phyloP scores from a whole-genome alignment of 2,329 filamentous ascomycete species.

The Pseudocercospora cruenta region DNA sequence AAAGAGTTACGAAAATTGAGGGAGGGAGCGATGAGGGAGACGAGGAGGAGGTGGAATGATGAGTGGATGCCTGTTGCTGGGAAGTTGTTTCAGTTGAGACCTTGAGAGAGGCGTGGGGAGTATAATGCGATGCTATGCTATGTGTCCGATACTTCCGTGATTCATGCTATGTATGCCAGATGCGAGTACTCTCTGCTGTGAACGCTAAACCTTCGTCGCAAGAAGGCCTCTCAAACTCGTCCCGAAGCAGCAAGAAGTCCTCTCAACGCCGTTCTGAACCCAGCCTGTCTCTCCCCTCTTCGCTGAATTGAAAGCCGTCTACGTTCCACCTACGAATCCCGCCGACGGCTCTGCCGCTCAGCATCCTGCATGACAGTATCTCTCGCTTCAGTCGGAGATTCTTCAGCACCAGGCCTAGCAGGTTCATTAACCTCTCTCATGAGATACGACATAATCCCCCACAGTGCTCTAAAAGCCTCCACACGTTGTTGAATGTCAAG shows the following conservation, averaged over 20 bases:
- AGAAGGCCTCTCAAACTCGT: background rate
- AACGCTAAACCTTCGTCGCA: background rate
- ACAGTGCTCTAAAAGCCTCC: slow-evolving; percentile 60
- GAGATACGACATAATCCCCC: slow-evolving; percentile 61
- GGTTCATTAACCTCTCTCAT: slow-evolving; percentile 25
- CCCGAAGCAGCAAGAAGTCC: background rate
- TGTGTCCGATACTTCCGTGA: background rate
- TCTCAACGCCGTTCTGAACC: background rate
- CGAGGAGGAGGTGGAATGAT: slow-evolving; percentile 79
- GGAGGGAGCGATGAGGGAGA: slow-evolving; percentile 78
- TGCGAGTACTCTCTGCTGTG: background rate
- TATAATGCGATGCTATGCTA: background rate
- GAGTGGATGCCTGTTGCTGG: slow-evolving; percentile 89
- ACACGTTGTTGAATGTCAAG: slow-evolving; percentile 58
- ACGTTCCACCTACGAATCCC: background rate
- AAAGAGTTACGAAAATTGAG: slow-evolving; percentile 66
- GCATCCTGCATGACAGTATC: slow-evolving; percentile 1
- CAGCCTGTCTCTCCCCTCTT: background rate
- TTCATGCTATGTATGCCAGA: background rate
- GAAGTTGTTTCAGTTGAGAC: slow-evolving; percentile 58
- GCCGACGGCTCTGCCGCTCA: background rate
- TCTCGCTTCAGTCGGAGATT: background rate
- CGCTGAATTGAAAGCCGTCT: background rate
- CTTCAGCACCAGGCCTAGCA: background rate
- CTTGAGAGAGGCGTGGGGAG: slow-evolving; percentile 5